Evolutionary conservation across 352 stramenopile species (phyloP).

Genomic region (Pythium phragmiticola): DNA sequence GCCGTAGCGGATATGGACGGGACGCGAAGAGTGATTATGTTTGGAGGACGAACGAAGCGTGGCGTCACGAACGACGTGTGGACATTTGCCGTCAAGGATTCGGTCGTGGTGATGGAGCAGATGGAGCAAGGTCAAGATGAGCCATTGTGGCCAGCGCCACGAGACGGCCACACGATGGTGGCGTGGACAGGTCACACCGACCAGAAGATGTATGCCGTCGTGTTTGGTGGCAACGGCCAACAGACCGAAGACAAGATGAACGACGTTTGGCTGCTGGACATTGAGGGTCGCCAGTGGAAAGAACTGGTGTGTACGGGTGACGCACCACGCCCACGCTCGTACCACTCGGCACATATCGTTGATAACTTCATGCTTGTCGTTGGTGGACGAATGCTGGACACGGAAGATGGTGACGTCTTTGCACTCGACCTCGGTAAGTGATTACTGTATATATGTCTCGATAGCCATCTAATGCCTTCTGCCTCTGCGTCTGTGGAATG

Average conservation of each 20-base stretch:
- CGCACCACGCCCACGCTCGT: conserved; percentile 51
- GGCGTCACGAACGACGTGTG: conserved; percentile 56
- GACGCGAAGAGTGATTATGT: conserved; percentile 35
- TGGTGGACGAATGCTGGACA: conserved; percentile 48
- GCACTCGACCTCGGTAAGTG: conserved; percentile 47
- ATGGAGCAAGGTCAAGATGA: neutral
- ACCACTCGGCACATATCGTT: conserved; percentile 60
- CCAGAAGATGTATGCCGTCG: conserved; percentile 26
- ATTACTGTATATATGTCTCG: neutral
- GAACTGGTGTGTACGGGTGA: conserved; percentile 40
- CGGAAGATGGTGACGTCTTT: conserved; percentile 48
- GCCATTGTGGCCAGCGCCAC: conserved; percentile 38
- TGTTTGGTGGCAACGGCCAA: conserved; percentile 77
- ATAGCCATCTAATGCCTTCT: neutral
- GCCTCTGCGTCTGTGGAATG: neutral
- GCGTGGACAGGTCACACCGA: conserved; percentile 9
- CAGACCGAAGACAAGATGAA: conserved; percentile 66
- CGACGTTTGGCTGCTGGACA: conserved; percentile 68
- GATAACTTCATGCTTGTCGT: conserved; percentile 56
- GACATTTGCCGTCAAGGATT: neutral
- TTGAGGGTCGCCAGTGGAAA: conserved; percentile 35
- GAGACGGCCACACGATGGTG: conserved; percentile 68
- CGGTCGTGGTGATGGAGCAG: neutral
- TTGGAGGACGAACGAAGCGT: conserved; percentile 63
- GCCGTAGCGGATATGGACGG: conserved; percentile 20